phyloP scores from a whole-genome alignment of 1,284 basidiomycete genomes.

The Marasmius tenuissimus region DNA sequence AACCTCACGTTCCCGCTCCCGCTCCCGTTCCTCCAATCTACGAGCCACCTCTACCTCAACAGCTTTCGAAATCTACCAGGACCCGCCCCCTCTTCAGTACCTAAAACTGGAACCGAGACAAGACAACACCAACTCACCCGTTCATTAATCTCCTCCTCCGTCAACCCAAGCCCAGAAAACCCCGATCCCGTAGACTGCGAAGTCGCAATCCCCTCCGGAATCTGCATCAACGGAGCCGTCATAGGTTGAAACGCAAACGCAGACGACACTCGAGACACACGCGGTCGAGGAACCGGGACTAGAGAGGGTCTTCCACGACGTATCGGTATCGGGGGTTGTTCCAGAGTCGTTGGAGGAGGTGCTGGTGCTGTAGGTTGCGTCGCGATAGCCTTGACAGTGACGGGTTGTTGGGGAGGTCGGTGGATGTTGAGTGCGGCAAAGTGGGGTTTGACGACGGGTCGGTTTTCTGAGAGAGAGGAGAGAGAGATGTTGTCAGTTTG shows the following conservation, averaged over 20 bases:
- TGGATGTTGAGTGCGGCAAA: conserved; percentile 56
- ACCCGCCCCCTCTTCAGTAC: background rate
- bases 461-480: conserved; percentile 42
- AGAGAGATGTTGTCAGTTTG: background rate
- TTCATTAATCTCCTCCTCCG: conserved; percentile 71
- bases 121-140: conserved; percentile 41
- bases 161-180: conserved; percentile 35
- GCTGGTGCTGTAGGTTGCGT: conserved; percentile 17
- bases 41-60: conserved; percentile 73
- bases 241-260: background rate
- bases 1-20: conserved; percentile 30
- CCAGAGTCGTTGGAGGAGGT: background rate
- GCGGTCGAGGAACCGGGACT: conserved; percentile 31
- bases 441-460: conserved; percentile 53
- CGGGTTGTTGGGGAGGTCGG: conserved; percentile 44
- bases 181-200: background rate
- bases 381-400: conserved; percentile 7
- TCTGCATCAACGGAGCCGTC: background rate
- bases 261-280: conserved; percentile 3
- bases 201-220: background rate
- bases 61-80: conserved; percentile 67
- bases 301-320: conserved; percentile 28
- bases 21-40: conserved; percentile 60
- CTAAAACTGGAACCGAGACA: conserved; percentile 7
- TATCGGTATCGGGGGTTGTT: background rate